Conservation (phyloP, 352 stramenopile genomes). For the Globisporangium nunn region DNA sequence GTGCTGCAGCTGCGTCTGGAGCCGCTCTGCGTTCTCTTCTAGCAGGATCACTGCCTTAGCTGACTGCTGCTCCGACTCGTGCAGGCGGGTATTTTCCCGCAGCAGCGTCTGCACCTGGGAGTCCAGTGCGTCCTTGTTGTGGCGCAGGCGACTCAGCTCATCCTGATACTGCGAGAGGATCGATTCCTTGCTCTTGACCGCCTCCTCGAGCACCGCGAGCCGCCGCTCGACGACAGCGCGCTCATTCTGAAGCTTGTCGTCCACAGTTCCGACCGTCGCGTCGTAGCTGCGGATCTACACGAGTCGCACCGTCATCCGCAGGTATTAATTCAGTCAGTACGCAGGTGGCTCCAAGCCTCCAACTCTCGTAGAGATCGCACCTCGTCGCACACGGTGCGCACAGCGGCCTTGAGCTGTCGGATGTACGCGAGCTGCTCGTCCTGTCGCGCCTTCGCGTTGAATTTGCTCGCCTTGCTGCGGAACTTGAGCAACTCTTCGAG, state of each 20-base stretch:
- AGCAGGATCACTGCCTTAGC: conserved; percentile 21
- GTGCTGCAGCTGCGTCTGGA: conserved; percentile 49
- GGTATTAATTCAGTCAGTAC: background rate
- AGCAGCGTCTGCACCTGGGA: conserved; percentile 23
- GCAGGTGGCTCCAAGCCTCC: background rate
- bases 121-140: conserved; percentile 9
- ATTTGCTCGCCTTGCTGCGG: conserved; percentile 60
- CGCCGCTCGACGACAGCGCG: conserved; percentile 28
- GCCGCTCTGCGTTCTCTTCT: conserved; percentile 26
- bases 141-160: conserved; percentile 27
- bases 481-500: conserved; percentile 52
- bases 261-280: conserved; percentile 18
- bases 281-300: conserved; percentile 32
- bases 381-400: conserved; percentile 32
- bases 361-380: conserved; percentile 6
- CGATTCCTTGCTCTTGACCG: conserved; percentile 21
- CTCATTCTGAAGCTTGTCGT: conserved; percentile 27
- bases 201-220: conserved; percentile 27
- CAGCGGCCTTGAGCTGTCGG: conserved; percentile 38
- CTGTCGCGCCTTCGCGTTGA: conserved; percentile 43
- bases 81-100: conserved; percentile 22
- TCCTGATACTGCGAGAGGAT: conserved; percentile 19
- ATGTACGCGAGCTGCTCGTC: conserved; percentile 55
- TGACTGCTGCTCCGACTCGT: conserved; percentile 31
- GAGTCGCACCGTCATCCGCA: background rate